Base-by-base conservation (phyloP, 1,284 basidiomycete genomes). In the Ustilago xerochloae region DNA sequence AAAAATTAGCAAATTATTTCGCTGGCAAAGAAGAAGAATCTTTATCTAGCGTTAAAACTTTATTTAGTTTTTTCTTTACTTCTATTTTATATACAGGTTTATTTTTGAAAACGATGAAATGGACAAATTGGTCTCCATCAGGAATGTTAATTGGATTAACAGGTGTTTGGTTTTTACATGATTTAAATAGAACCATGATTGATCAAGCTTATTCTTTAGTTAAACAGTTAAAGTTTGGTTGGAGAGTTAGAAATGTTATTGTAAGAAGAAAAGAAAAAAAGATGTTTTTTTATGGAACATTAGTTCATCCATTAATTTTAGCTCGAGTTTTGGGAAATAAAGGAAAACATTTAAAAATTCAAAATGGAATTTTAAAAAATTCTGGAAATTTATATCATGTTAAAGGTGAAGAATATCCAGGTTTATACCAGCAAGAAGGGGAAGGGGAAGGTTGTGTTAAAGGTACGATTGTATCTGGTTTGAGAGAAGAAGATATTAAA, bases 261-360 rank as follows among this genome's bases (percentile, higher is more conserved):
- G n/a, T 10, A 43, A 35, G 50, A n/a, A 32, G 32, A 26, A 22
- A 9, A 26, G 35, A 13, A 45, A 33, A 20, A 29, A 51, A 47
- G 12, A 3, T 79, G 59, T 77, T 79, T 61, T 79, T 79, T 53
- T 79, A 77, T 54, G 77, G 77, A 13, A 79, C 75, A 4, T 48
- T 79, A 1, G 75, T 79, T 10, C 77, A 79, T 57, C 77, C 77
- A 4, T 55, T 56, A 22, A 75, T 79, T 46, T 52, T 79, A 4
- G 36, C 68, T 2, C 36, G 72, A 0, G 72, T 79, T 5, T 77
- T 77, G 22, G 74, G 75, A 1, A 68, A 62, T 26, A 29, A 56
- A 16, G 73, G 68, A 18, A 20, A 46, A n/a, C 71, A 74, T 28
- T 50, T 74, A 0, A 26, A 18, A 9, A 47, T 77, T 2, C 71